Evolutionary conservation across 2,329 filamentous ascomycete genomes (phyloP).

Genomic region (Fusarium tanahbumbuense): DNA sequence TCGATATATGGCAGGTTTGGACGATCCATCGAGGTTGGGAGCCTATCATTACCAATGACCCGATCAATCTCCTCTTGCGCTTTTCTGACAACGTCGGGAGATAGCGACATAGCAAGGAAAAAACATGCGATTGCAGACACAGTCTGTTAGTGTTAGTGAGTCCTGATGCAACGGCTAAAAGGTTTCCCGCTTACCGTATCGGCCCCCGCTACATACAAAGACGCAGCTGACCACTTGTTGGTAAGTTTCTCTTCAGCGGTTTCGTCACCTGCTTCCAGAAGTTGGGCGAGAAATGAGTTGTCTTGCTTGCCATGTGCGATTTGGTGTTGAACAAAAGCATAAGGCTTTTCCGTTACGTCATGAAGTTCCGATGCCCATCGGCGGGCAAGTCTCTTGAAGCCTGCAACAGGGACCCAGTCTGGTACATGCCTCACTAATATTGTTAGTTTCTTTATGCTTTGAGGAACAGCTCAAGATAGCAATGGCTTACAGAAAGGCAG

Average conservation of each 20-base stretch:
- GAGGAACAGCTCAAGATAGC: rapidly evolving
- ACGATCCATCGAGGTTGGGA: conserved; percentile 42
- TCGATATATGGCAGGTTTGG: conserved; percentile 45
- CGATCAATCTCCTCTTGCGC: conserved; percentile 38
- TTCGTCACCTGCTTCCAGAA: conserved; percentile 21
- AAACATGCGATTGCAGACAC: conserved; percentile 34
- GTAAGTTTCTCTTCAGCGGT: conserved; percentile 21
- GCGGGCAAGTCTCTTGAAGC: conserved; percentile 25
- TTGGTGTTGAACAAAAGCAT: conserved; percentile 33
- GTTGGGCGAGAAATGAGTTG: conserved; percentile 16
- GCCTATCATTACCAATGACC: conserved; percentile 43
- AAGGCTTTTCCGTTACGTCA: conserved; percentile 23
- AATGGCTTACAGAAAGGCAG: conserved; percentile 29
- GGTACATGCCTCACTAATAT: conserved; percentile 27
- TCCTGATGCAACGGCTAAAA: background rate
- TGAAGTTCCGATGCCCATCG: conserved; percentile 18
- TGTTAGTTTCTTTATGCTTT: background rate
- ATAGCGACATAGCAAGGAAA: conserved; percentile 31
- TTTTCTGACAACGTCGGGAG: conserved; percentile 27
- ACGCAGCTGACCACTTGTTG: conserved; percentile 37
- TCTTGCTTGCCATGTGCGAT: conserved; percentile 13
- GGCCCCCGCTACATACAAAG: conserved; percentile 36
- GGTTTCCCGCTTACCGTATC: conserved; percentile 27
- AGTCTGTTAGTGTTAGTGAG: conserved; percentile 2
- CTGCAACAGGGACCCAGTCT: conserved; percentile 30